These are phyloP conservation scores for Huntiella decipiens DNA, from an alignment of 2,329 filamentous ascomycete genomes.

Conservation along the genomic window DNA sequence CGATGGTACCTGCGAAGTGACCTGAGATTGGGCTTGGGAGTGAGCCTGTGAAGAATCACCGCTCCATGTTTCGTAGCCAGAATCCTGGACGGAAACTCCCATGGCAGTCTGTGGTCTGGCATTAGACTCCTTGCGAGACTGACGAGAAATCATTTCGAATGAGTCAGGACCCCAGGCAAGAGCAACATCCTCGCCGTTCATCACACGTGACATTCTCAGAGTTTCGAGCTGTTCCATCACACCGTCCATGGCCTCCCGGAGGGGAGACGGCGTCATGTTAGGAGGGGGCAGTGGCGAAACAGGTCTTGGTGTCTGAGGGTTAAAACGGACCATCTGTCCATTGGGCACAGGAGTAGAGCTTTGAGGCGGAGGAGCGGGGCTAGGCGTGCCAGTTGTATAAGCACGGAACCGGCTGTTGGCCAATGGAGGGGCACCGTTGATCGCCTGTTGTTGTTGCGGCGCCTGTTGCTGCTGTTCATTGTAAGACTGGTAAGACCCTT, in stretches of 20 bases:
- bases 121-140: conserved; percentile 15
- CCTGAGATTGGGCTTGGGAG: neutral
- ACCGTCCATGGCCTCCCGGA: conserved; percentile 92
- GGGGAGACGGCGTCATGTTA: conserved; percentile 69
- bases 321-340: conserved; percentile 1
- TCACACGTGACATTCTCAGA: conserved; percentile 44
- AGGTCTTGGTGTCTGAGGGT: conserved; percentile 33
- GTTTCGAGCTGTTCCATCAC: conserved; percentile 90
- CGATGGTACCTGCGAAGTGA: conserved; percentile 1
- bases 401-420: conserved; percentile 9
- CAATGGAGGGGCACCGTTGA: conserved; percentile 5
- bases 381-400: conserved; percentile 4
- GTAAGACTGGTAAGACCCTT: conserved; percentile 21
- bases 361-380: conserved; percentile 2
- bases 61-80: conserved; percentile 38
- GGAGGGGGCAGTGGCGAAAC: conserved; percentile 51
- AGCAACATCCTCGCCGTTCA: conserved; percentile 19
- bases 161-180: conserved; percentile 80
- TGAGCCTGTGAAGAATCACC: conserved; percentile 30
- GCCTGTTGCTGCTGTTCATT: conserved; percentile 10
- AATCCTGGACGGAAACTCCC: conserved; percentile 42
- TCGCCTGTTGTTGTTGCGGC: neutral
- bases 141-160: conserved; percentile 38
- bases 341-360: neutral
- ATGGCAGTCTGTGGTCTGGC: conserved; percentile 53